phyloP scores from a whole-genome alignment of 257 asterid genomes.

The Solanum okadae region DNA sequence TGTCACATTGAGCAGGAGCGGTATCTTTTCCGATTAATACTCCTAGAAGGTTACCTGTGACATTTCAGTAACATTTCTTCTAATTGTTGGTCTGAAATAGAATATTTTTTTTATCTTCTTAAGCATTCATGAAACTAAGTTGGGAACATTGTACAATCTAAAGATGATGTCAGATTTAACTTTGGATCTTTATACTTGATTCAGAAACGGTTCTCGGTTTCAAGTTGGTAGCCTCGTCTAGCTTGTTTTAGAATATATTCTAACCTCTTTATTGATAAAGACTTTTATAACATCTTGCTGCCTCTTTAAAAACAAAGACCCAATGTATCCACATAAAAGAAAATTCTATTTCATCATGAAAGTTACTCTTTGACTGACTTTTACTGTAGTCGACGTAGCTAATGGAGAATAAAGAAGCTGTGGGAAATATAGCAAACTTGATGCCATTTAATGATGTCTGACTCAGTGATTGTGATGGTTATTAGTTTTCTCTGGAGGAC shows the following conservation, averaged over 20 bases:
- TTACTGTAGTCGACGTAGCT: neutral
- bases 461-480: neutral
- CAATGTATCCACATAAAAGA: neutral
- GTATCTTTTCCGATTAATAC: neutral
- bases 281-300: neutral
- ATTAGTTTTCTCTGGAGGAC: neutral
- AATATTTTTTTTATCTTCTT: neutral
- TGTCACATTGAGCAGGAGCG: neutral
- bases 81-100: neutral
- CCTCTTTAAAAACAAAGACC: neutral
- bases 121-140: neutral
- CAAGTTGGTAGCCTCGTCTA: neutral
- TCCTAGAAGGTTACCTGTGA: neutral
- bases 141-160: neutral
- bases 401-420: neutral
- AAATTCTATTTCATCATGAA: neutral
- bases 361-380: neutral
- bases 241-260: neutral
- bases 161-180: neutral
- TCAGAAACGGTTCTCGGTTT: neutral
- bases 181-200: neutral
- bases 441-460: neutral
- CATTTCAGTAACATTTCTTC: neutral
- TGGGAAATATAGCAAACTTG: neutral
- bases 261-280: neutral